These are phyloP conservation scores for Dalechampia spathulata DNA, from an alignment of 441 rosid genomes.

Conservation along the genomic window DNA sequence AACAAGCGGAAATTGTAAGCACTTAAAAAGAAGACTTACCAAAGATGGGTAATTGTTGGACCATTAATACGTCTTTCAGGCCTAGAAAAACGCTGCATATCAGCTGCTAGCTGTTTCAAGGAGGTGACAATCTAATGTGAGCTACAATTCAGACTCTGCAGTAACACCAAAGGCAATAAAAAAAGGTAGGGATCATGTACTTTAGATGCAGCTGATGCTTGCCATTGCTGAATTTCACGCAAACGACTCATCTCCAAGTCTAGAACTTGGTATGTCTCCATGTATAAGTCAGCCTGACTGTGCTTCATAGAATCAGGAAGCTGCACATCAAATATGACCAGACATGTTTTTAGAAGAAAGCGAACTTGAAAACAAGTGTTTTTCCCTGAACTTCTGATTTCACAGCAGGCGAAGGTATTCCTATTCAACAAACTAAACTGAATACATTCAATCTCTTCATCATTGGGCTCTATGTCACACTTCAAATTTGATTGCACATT, in stretches of 20 bases:
- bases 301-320: conserved; percentile 99
- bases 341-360: conserved; percentile 7
- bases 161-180: not conserved
- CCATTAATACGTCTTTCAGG: conserved; percentile 98
- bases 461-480: not conserved
- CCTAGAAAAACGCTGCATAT: conserved; percentile 99
- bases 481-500: not conserved
- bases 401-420: too few relatives aligned
- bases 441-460: too few relatives aligned
- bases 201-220: conserved; percentile 89
- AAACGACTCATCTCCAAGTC: conserved; percentile 99
- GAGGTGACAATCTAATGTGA: conserved; percentile 5
- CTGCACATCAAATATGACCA: conserved; percentile 25
- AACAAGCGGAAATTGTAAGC: not conserved
- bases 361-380: conserved; percentile 2
- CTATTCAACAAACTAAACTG: too few relatives aligned
- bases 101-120: conserved; percentile 85
- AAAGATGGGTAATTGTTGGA: conserved; percentile 91
- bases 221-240: conserved; percentile 99
- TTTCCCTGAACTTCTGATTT: conserved; percentile 1
- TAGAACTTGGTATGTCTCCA: conserved; percentile 98
- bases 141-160: conserved; percentile 3
- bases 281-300: conserved; percentile 94
- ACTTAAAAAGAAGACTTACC: conserved; percentile 35
- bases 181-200: conserved; percentile 30